Evolutionary conservation across 2,329 filamentous ascomycete genomes (phyloP), one percentile per base, ranked within the genome.

Genomic region (Madurella mycetomatis): DNA sequence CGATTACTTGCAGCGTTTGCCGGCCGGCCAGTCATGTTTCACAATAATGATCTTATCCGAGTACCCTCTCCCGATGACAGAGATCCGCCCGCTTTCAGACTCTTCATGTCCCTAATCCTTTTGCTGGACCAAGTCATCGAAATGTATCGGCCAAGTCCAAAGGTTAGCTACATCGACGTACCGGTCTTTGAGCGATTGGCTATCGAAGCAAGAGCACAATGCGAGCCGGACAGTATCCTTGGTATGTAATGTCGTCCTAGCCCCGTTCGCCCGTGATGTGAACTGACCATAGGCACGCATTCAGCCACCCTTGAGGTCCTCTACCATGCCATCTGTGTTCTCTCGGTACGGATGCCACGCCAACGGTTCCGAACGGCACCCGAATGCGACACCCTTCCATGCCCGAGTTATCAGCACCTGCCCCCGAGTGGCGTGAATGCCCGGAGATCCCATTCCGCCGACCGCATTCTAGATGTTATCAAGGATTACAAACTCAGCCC

Each of bases 271-370:
- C 9, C 34, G 9, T 19, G 16, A 15, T 17, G 17, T 13, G 8
- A 30, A 18, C 53, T 54, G 43, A 53, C 16, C 39, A 9, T 11
- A 16, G 3, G 2, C 17, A 5, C 9, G 34, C 2, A 8, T 30
- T 5, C 39, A 83, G 81, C 76, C 8, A 84, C 83, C 0, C 74
- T 86, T 7, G 83, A 86, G 60, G 76, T 80, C 1, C 77, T 86
- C 15, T 86, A 86, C 61, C 82, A 86, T 60, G 81, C 82, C 2
- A 78, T 86, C 7, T 79, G 81, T 37, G 84, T 86, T 9, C 69
- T 86, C 1, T 85, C 82, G 0, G 84, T 80, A 47, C 76, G 83
- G n/a, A 73, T 79, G 5, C 72, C 77, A 1, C 56, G 60, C 1
- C 62, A 65, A 31, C 60, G 62, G 15, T 69, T 69, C 45, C 57